A percentile compares a stretch with the other conserved stretches of the same genome.
These are phyloP conservation scores for Aspergillus tubingensis DNA, from an alignment of 2,329 filamentous ascomycete species.

Conservation along the genomic window DNA sequence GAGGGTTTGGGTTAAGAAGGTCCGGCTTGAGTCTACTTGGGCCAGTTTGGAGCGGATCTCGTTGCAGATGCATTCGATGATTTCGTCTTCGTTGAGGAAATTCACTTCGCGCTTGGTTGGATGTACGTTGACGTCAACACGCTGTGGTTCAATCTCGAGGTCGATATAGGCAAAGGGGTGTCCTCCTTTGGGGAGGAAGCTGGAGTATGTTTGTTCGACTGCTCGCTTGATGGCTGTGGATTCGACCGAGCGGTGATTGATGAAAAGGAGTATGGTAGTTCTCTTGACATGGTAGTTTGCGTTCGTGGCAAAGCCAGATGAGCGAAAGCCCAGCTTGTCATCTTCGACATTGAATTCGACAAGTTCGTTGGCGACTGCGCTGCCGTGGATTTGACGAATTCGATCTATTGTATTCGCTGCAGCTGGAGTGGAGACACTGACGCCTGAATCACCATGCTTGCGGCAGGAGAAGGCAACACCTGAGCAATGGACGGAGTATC, in stretches of 20 bases:
- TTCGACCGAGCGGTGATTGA: constrained; percentile 93
- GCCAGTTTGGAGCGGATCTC: constrained; percentile 76
- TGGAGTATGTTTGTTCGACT: constrained; percentile 83
- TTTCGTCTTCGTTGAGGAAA: constrained; percentile 96
- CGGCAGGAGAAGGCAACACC: constrained; percentile 96
- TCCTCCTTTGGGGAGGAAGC: constrained; percentile 87
- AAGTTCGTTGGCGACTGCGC: constrained; percentile 81
- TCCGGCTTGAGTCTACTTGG: constrained; percentile 88
- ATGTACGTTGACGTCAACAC: constrained; percentile 96
- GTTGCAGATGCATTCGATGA: constrained; percentile 81
- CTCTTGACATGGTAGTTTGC: constrained; percentile 94
- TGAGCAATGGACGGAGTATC: constrained; percentile 87
- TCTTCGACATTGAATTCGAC: constrained; percentile 73
- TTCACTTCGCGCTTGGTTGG: constrained; percentile 97
- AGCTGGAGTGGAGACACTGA: constrained; percentile 76
- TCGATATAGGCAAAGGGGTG: constrained; percentile 93
- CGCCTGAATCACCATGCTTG: constrained; percentile 85
- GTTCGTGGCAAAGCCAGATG: constrained; percentile 79
- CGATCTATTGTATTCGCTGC: constrained; percentile 74
- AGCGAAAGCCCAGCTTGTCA: constrained; percentile 78
- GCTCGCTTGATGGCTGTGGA: constrained; percentile 85
- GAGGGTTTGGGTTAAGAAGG: constrained; percentile 90
- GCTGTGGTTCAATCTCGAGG: constrained; percentile 85
- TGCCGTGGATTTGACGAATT: constrained; percentile 87
- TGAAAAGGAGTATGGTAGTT: constrained; percentile 85